Percentiles rank a stretch among this genome's conserved stretches.
Evolutionary conservation across 805 yeast species (phyloP).

Genomic region (Kuraishia piskuri): DNA sequence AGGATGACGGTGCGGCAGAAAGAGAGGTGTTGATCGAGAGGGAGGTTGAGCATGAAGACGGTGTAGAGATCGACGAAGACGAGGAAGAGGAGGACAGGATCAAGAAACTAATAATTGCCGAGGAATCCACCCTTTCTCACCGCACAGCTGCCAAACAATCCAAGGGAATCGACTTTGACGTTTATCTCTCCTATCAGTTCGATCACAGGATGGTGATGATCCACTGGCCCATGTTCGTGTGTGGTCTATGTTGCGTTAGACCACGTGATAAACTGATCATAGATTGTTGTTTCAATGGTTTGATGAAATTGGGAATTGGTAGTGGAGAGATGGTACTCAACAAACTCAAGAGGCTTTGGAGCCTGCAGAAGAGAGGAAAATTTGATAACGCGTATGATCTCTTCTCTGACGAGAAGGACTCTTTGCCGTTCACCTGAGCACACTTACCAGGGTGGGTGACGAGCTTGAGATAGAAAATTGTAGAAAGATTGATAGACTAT

Average conservation of each 20-base stretch:
- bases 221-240: slow-evolving; percentile 27
- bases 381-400: slow-evolving; percentile 16
- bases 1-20: slow-evolving; percentile 3
- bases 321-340: slow-evolving; percentile 24
- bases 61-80: neutral
- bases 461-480: neutral
- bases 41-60: slow-evolving; percentile 4
- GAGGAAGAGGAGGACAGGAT: slow-evolving; percentile 1
- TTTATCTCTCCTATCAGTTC: slow-evolving; percentile 20
- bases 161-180: slow-evolving; percentile 14
- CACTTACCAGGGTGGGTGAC: no score
- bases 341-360: slow-evolving; percentile 22
- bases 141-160: neutral
- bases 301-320: slow-evolving; percentile 25
- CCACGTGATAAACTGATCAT: slow-evolving; percentile 22
- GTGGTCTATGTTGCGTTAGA: slow-evolving; percentile 23
- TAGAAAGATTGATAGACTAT: neutral
- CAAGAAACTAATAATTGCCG: slow-evolving; percentile 2
- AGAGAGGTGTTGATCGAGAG: slow-evolving; percentile 1
- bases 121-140: slow-evolving; percentile 1
- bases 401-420: slow-evolving; percentile 23
- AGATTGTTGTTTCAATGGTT: slow-evolving; percentile 25
- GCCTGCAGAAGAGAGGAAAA: slow-evolving; percentile 15
- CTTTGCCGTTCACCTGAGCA: slow-evolving; percentile 23
- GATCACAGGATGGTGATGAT: slow-evolving; percentile 27